Evolutionary conservation across 2,329 filamentous ascomycete species (phyloP).

Genomic region (Trichoderma koningiopsis): DNA sequence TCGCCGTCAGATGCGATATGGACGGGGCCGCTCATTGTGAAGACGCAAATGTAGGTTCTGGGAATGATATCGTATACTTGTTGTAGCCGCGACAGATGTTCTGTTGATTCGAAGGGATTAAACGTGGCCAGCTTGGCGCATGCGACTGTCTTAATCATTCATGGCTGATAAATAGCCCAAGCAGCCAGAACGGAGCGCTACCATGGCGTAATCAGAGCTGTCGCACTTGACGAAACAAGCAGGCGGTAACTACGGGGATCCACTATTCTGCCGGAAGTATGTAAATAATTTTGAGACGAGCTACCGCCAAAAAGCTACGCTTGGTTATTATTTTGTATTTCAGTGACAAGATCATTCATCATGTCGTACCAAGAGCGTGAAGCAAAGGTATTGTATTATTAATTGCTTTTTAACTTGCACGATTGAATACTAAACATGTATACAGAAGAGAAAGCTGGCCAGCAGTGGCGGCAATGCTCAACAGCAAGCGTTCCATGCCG

Average conservation of each 20-base stretch:
- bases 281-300: slow-evolving; percentile 26
- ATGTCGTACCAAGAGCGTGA: slow-evolving; percentile 42
- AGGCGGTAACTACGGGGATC: slow-evolving; percentile 27
- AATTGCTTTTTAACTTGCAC: background rate
- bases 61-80: background rate
- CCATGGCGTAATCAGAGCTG: slow-evolving; percentile 15
- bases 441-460: slow-evolving; percentile 55
- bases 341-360: slow-evolving; percentile 13
- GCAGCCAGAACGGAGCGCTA: slow-evolving; percentile 1
- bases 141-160: background rate
- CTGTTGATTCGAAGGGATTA: background rate
- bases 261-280: slow-evolving; percentile 36
- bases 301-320: background rate
- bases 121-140: slow-evolving; percentile 15
- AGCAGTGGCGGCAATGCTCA: slow-evolving; percentile 41
- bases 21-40: slow-evolving; percentile 50
- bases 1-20: slow-evolving; percentile 67
- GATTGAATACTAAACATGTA: slow-evolving; percentile 5
- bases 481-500: slow-evolving; percentile 58
- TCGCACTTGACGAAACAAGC: slow-evolving; percentile 22
- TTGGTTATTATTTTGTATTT: background rate
- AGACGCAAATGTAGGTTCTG: background rate
- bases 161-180: slow-evolving; percentile 2
- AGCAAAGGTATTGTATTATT: slow-evolving; percentile 33
- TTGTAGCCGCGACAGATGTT: background rate